These are phyloP conservation scores for Didymellaceae sp. DNA, from an alignment of 2,329 filamentous ascomycete species.

Conservation along the genomic window DNA sequence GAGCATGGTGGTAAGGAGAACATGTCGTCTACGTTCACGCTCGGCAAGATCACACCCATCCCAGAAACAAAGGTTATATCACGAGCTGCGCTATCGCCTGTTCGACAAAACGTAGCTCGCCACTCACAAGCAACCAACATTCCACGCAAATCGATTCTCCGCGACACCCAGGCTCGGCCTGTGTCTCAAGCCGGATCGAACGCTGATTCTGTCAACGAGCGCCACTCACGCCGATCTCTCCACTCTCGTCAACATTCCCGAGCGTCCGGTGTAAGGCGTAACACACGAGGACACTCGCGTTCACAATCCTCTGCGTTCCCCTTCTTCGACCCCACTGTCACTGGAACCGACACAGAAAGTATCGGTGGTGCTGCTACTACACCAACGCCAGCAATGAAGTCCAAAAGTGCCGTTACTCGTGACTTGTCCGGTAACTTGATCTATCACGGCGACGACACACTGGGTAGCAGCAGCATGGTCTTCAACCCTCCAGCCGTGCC, in stretches of 20 bases:
- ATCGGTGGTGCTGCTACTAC: slow-evolving; percentile 14
- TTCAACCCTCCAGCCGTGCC: slow-evolving; percentile 2
- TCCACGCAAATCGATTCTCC: slow-evolving; percentile 16
- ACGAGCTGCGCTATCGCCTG: slow-evolving; percentile 23
- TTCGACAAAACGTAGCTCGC: slow-evolving; percentile 17
- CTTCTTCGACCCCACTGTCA: slow-evolving; percentile 27
- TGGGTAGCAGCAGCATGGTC: slow-evolving; percentile 27
- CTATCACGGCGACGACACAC: slow-evolving; percentile 27
- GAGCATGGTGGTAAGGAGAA: slow-evolving; percentile 46
- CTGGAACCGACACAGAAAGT: slow-evolving; percentile 13
- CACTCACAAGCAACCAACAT: slow-evolving; percentile 17
- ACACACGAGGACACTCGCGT: slow-evolving; percentile 28
- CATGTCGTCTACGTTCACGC: slow-evolving; percentile 31
- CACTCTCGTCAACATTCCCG: slow-evolving; percentile 33
- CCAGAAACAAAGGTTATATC: slow-evolving; percentile 20
- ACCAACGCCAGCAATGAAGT: not conserved
- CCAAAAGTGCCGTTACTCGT: slow-evolving; percentile 17
- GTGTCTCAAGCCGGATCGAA: slow-evolving; percentile 13
- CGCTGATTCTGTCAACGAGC: slow-evolving; percentile 23
- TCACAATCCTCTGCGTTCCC: slow-evolving; percentile 41
- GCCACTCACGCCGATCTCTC: slow-evolving; percentile 34
- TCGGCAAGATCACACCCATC: slow-evolving; percentile 19
- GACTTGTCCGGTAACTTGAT: slow-evolving; percentile 30
- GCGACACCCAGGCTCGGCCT: slow-evolving; percentile 5
- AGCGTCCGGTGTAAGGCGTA: slow-evolving; percentile 23